Percentiles rank a stretch among this genome's conserved stretches.
phyloP scores from a whole-genome alignment of 306 rosid species.

The Cercis canadensis region DNA sequence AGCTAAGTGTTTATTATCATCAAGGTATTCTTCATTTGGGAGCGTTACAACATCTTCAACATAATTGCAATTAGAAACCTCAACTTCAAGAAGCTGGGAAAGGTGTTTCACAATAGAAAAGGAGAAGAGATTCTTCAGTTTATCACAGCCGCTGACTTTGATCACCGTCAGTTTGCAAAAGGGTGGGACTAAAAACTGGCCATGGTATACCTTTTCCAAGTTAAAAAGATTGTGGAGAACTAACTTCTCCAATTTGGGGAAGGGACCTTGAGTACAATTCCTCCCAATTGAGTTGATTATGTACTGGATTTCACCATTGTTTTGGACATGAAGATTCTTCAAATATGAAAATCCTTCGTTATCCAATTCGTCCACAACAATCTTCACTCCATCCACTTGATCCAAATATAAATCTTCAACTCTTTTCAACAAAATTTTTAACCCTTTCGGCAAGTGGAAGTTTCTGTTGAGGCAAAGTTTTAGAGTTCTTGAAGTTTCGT shows the following conservation, averaged over 20 bases:
- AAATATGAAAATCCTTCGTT: slow-evolving; percentile 4
- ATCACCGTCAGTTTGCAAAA: too few species aligned
- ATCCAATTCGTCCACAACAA: neutral
- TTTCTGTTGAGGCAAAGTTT: neutral
- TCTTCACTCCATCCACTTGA: neutral
- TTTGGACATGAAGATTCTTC: neutral
- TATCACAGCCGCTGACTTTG: too few species aligned
- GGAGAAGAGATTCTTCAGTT: too few species aligned
- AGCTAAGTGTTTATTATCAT: too few species aligned
- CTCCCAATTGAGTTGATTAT: neutral
- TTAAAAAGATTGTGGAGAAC: neutral
- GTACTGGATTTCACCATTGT: neutral
- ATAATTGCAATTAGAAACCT: too few species aligned
- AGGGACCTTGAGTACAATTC: neutral
- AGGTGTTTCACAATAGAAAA: too few species aligned
- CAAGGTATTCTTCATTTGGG: too few species aligned
- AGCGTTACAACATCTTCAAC: too few species aligned
- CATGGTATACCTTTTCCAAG: slow-evolving; percentile 1
- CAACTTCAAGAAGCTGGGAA: too few species aligned
- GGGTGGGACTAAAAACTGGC: too few species aligned
- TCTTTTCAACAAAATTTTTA: neutral
- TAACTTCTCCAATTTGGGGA: slow-evolving; percentile 2
- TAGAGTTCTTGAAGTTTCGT: slow-evolving; percentile 8
- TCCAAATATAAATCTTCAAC: neutral
- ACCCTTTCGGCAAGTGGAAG: neutral